Evolutionary conservation across 2,329 filamentous ascomycete species (phyloP).

Genomic region (Diplodia corticola): DNA sequence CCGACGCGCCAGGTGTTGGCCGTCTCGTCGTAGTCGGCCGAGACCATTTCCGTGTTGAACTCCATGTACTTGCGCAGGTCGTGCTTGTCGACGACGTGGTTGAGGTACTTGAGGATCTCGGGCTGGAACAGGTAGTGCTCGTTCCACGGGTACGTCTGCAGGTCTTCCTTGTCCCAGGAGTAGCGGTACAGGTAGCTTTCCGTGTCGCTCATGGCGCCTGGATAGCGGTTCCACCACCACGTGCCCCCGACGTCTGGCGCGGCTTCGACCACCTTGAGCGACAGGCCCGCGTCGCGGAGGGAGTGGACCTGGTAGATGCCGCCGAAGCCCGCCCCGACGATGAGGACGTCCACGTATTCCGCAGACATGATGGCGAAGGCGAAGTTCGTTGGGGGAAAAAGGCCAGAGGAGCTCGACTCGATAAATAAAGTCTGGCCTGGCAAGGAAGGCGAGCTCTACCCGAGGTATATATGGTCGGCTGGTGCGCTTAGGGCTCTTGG

Average conservation of each 20-base stretch:
- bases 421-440: too few relatives aligned
- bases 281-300: slow-evolving; percentile 31
- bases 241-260: slow-evolving; percentile 29
- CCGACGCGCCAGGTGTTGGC: slow-evolving; percentile 35
- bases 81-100: slow-evolving; percentile 36
- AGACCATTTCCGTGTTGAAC: slow-evolving; percentile 43
- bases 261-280: slow-evolving; percentile 29
- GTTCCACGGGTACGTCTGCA: slow-evolving; percentile 39
- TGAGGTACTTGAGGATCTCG: slow-evolving; percentile 39
- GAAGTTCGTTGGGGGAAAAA: too few relatives aligned
- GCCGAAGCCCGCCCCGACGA: slow-evolving; percentile 34
- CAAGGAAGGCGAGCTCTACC: too few relatives aligned
- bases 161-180: slow-evolving; percentile 38
- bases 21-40: slow-evolving; percentile 37
- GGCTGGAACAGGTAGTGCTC: slow-evolving; percentile 39
- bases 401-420: too few relatives aligned
- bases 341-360: slow-evolving; percentile 10
- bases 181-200: slow-evolving; percentile 33
- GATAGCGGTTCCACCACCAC: slow-evolving; percentile 36
- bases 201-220: slow-evolving; percentile 28
- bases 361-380: too few relatives aligned
- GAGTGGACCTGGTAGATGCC: slow-evolving; percentile 33
- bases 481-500: too few relatives aligned
- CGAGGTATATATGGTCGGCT: too few relatives aligned
- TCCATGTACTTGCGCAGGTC: slow-evolving; percentile 41